phyloP scores from a whole-genome alignment of 192 early-diverging fungal genomes.

The Oehlia diaphana region DNA sequence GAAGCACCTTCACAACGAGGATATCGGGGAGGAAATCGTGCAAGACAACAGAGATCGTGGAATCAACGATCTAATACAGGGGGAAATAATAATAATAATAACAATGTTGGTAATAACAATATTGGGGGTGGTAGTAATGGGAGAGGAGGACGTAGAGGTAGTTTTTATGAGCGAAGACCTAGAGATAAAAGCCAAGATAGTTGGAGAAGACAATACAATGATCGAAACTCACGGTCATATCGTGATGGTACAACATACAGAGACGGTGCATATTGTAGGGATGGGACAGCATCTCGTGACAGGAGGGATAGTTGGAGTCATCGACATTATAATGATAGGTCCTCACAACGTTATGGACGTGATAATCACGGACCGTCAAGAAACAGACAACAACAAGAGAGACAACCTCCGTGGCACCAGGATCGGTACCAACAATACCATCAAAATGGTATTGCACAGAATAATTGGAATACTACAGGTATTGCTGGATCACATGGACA shows the following conservation, averaged over 20 bases:
- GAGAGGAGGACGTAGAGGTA: constrained; percentile 8
- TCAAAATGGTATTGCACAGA: constrained; percentile 14
- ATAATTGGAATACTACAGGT: neutral
- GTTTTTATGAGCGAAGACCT: neutral
- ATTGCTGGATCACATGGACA: constrained; percentile 8
- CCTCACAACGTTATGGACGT: neutral
- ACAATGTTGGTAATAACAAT: neutral
- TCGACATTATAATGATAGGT: constrained; percentile 17
- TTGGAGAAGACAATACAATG: constrained; percentile 16
- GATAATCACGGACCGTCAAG: constrained; percentile 6
- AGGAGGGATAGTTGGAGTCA: constrained; percentile 21
- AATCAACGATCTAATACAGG: neutral
- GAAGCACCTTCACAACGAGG: neutral
- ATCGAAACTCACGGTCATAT: neutral
- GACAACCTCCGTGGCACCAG: constrained; percentile 21
- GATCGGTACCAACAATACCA: constrained; percentile 8
- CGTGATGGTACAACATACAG: neutral
- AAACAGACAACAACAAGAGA: neutral
- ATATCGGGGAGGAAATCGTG: neutral
- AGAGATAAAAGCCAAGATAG: constrained; percentile 16
- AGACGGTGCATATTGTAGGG: constrained; percentile 10
- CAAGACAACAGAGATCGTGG: neutral
- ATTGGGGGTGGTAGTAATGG: constrained; percentile 3
- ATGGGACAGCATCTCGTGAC: constrained; percentile 4
- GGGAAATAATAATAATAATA: neutral